A percentile compares a stretch with the other conserved stretches of the same genome.
phyloP scores from a whole-genome alignment of 2,329 filamentous ascomycete genomes.

The Chaetomium globosum region DNA sequence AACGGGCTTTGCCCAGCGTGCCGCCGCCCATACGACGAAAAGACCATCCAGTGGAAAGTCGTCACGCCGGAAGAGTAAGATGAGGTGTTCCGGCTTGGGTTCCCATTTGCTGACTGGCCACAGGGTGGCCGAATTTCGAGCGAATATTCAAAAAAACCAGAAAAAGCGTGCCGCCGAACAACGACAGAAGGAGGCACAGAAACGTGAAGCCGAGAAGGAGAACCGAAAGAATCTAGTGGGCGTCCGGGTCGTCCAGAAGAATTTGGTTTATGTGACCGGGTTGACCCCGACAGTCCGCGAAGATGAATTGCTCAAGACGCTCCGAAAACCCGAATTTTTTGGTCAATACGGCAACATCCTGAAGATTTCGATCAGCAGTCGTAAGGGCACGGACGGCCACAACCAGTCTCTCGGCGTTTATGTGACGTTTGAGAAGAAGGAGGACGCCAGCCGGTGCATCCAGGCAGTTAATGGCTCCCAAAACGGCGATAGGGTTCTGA shows the following conservation, averaged over 20 bases:
- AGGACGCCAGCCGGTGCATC: constrained; percentile 88
- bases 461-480: constrained; percentile 87
- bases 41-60: constrained; percentile 95
- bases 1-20: constrained; percentile 98
- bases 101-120: constrained; percentile 34
- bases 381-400: constrained; percentile 73
- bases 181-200: constrained; percentile 92
- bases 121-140: constrained; percentile 73
- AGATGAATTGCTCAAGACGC: constrained; percentile 85
- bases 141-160: constrained; percentile 83
- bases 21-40: constrained; percentile 91
- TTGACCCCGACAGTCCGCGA: constrained; percentile 89
- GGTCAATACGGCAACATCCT: constrained; percentile 98
- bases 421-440: constrained; percentile 92
- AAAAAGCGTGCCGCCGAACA: constrained; percentile 83
- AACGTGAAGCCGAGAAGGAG: constrained; percentile 91
- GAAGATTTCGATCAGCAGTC: constrained; percentile 97
- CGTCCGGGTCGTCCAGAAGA: constrained; percentile 95
- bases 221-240: constrained; percentile 95
- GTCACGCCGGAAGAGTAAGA: constrained; percentile 88
- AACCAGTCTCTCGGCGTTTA: constrained; percentile 94
- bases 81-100: neutral
- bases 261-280: constrained; percentile 96
- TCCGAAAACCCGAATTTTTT: constrained; percentile 91
- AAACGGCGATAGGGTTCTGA: constrained; percentile 83